Percentiles rank a stretch among this genome's conserved stretches.
These are phyloP conservation scores for Pythium apleroticum DNA, from an alignment of 352 stramenopile species.

Conservation along the genomic window DNA sequence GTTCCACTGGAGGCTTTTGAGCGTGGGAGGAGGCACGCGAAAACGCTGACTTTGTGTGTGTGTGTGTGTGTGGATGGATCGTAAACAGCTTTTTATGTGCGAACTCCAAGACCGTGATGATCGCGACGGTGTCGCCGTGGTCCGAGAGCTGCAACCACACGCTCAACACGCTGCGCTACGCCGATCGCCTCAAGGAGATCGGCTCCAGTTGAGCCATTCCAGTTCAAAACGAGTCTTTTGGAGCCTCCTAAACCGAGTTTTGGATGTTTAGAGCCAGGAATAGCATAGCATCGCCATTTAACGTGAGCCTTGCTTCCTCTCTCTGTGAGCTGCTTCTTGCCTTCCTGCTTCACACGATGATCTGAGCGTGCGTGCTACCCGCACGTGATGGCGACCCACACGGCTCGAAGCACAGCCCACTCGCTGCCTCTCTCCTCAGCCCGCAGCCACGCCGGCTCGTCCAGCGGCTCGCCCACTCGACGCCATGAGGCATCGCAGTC, in stretches of 20 bases:
- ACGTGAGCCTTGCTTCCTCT: not conserved
- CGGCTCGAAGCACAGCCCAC: not conserved
- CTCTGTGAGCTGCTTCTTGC: no score
- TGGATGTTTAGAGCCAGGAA: conserved; percentile 2
- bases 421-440: not conserved
- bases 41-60: not conserved
- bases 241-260: not conserved
- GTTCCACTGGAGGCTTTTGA: not conserved
- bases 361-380: not conserved
- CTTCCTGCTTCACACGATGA: not conserved
- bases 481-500: not conserved
- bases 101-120: conserved; percentile 94
- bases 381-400: not conserved
- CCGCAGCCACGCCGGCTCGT: not conserved
- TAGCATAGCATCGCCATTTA: not conserved
- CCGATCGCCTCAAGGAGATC: conserved; percentile 94
- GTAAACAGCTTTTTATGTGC: conserved; percentile 87
- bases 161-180: conserved; percentile 96
- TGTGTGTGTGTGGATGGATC: not conserved
- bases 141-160: conserved; percentile 94
- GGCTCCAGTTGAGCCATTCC: conserved; percentile 12
- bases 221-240: not conserved
- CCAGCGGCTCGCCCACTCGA: not conserved
- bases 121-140: conserved; percentile 92
- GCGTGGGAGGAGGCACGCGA: no score